Percentiles rank a stretch among this genome's conserved stretches.
phyloP scores from a whole-genome alignment of 192 early-diverging fungal genomes.

The Mortierella claussenii region DNA sequence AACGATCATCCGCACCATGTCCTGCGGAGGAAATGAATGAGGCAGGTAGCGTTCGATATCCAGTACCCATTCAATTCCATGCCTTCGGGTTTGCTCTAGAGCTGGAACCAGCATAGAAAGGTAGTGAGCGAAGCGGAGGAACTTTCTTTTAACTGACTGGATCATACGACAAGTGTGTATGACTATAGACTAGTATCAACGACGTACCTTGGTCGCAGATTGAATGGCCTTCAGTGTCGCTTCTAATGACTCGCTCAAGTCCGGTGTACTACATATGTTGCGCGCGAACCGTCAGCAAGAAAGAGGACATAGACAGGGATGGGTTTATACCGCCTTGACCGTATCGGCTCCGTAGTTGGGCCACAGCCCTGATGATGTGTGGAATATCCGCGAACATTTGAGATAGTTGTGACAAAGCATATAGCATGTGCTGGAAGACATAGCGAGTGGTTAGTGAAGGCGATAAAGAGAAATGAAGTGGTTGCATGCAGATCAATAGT shows the following conservation, averaged over 20 bases:
- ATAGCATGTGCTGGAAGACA: background rate
- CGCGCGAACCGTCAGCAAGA: conserved; percentile 87
- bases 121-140: too few relatives aligned
- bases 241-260: conserved; percentile 74
- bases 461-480: background rate
- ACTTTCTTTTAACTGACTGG: too few relatives aligned
- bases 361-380: conserved; percentile 74
- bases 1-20: conserved; percentile 69
- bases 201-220: conserved; percentile 58
- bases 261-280: conserved; percentile 76
- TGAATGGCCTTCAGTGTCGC: conserved; percentile 69
- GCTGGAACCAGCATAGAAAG: background rate
- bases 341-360: conserved; percentile 70
- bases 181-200: background rate
- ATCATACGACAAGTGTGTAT: background rate
- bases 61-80: conserved; percentile 76
- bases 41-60: conserved; percentile 83
- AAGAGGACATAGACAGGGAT: conserved; percentile 90
- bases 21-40: conserved; percentile 88
- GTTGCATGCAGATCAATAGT: too few relatives aligned
- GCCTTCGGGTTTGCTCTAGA: conserved; percentile 61
- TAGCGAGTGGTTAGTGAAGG: background rate
- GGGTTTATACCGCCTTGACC: conserved; percentile 66
- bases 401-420: conserved; percentile 71
- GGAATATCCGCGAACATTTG: conserved; percentile 93